phyloP scores from a whole-genome alignment of 768 basidiomycete species.

The Boletus rubroflammeus region DNA sequence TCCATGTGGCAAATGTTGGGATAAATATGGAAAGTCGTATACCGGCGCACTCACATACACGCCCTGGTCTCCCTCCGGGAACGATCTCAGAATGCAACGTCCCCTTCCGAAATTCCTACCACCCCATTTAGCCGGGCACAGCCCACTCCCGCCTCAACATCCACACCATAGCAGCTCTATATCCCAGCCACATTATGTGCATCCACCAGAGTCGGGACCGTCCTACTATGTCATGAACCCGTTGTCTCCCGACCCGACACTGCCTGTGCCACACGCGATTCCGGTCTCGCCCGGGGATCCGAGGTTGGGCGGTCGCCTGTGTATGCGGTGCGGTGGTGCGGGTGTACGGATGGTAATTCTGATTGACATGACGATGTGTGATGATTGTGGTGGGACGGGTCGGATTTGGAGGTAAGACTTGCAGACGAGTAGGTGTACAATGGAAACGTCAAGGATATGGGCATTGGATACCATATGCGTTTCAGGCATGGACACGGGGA shows the following conservation, averaged over 20 bases:
- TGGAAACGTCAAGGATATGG: not conserved
- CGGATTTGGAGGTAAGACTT: slow-evolving; percentile 39
- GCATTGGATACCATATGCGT: slow-evolving; percentile 1
- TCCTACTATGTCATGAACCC: slow-evolving; percentile 30
- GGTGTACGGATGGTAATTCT: slow-evolving; percentile 52
- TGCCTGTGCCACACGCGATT: slow-evolving; percentile 40
- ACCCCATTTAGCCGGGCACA: slow-evolving; percentile 13
- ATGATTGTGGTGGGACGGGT: slow-evolving; percentile 61
- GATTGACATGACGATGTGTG: slow-evolving; percentile 52
- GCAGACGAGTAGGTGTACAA: not conserved
- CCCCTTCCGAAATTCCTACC: slow-evolving; percentile 25
- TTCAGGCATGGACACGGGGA: too few relatives aligned
- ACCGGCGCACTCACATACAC: slow-evolving; percentile 57
- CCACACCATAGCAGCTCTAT: slow-evolving; percentile 15
- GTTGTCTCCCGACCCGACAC: slow-evolving; percentile 3
- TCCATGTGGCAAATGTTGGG: slow-evolving; percentile 76
- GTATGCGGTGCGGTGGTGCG: slow-evolving; percentile 61
- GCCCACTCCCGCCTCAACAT: not conserved
- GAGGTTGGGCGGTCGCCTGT: slow-evolving; percentile 61
- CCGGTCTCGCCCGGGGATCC: slow-evolving; percentile 63
- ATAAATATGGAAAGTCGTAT: slow-evolving; percentile 60
- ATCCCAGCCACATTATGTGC: slow-evolving; percentile 11
- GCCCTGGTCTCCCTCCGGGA: slow-evolving; percentile 32
- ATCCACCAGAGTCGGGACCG: not conserved
- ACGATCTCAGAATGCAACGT: slow-evolving; percentile 27